Evolutionary conservation across 805 yeast genomes (phyloP), one percentile per base, ranked within the genome.

Genomic region (Myxozyma udenii): DNA sequence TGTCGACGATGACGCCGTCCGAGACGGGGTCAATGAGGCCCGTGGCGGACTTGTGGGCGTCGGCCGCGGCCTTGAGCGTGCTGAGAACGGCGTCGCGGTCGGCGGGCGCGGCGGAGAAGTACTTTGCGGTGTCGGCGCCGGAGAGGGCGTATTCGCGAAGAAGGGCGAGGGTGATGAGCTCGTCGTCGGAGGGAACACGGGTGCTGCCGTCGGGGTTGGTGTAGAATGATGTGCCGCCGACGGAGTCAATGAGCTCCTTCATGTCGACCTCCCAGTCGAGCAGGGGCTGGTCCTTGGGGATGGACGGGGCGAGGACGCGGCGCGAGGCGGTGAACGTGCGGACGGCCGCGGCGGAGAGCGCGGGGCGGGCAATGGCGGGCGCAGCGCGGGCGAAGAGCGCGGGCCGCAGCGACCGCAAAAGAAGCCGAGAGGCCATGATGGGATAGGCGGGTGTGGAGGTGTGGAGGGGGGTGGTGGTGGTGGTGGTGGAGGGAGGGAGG

Each of bases 121-220:
- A 41, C 23, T 41, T 22, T 16, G 36, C 19, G 45, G 23, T 14
- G 36, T 26, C 35, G 37, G 23, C 9, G 38, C 40, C 38, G n/a
- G 16, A 12, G 14, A 26, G 37, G 23, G 25, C 11, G 37, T 25
- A 25, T 42, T 39, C 33, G 33, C 51, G 85, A 62, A 87, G 75
- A 61, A 79, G 84, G 19, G 91, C 88, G 50, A 86, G 79, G 41
- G 79, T 78, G 68, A 84, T 80, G 64, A 85, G 75, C 71, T 87
- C 93, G 36, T 71, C 69, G 63, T 87, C 95, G 25, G 76, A 68
- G 44, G 89, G 91, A 21, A 74, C 78, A 59, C 89, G 76, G 47
- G 83, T 78, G 9, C 87, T 71, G 4, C 95, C 95, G 65, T 87
- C 91, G 44, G 84, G 77, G 67, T 84, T 83, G 65, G 83, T 79